These are phyloP conservation scores for Nakazawaea populi DNA, from an alignment of 805 yeast genomes.

Conservation along the genomic window DNA sequence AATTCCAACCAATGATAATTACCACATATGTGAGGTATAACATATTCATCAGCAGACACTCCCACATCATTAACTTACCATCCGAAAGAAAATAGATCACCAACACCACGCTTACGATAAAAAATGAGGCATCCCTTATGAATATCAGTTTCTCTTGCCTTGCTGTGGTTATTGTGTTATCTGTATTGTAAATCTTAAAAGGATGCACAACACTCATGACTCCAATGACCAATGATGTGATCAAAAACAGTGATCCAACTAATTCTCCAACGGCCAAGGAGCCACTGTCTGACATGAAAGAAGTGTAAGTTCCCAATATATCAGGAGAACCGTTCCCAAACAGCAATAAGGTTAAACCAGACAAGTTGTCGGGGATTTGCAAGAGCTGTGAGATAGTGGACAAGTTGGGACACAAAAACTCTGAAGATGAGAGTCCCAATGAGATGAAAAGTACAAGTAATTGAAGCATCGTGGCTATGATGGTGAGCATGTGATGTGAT, in stretches of 20 bases:
- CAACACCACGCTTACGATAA: conserved; percentile 43
- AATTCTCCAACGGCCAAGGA: conserved; percentile 85
- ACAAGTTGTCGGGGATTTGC: conserved; percentile 69
- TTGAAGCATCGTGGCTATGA: conserved; percentile 17
- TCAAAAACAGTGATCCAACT: conserved; percentile 85
- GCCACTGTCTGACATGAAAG: conserved; percentile 62
- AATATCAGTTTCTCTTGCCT: conserved; percentile 37
- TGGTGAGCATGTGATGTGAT: conserved; percentile 11
- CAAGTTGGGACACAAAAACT: conserved; percentile 77
- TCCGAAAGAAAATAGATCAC: conserved; percentile 43
- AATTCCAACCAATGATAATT: conserved; percentile 39
- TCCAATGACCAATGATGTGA: conserved; percentile 77
- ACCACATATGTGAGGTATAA: conserved; percentile 59
- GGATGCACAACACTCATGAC: conserved; percentile 67
- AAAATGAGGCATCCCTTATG: conserved; percentile 58
- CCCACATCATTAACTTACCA: conserved; percentile 45
- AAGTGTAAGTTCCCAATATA: conserved; percentile 76
- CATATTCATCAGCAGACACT: conserved; percentile 48
- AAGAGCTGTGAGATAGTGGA: conserved; percentile 60
- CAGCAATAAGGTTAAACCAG: conserved; percentile 86
- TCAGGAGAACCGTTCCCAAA: conserved; percentile 94
- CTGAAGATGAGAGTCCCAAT: conserved; percentile 79
- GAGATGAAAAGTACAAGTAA: conserved; percentile 46
- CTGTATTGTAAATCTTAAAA: conserved; percentile 35
- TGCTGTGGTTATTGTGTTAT: not conserved